These are phyloP conservation scores for Pseudonitzschia delicatissima DNA, from an alignment of 108 stramenopile genomes.

Conservation along the genomic window DNA sequence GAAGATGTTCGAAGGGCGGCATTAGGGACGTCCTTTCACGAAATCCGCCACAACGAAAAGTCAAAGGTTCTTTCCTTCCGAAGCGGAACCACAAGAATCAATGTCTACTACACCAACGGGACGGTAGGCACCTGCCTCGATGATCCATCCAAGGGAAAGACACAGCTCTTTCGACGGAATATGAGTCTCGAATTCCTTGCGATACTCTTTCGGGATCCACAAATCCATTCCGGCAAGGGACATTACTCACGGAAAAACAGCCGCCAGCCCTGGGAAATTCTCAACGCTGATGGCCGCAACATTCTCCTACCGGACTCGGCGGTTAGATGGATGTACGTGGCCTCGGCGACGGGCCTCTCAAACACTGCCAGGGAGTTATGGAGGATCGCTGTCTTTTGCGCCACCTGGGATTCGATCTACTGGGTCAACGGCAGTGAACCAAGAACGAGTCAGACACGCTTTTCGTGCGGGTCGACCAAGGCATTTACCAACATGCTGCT, in stretches of 20 bases:
- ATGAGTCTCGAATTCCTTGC: slow-evolving; percentile 9
- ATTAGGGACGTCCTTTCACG: no score
- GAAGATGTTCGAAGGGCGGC: no score
- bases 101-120: slow-evolving; percentile 47
- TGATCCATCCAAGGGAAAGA: slow-evolving; percentile 41
- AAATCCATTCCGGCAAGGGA: slow-evolving; percentile 15
- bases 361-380: neutral
- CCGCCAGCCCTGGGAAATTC: neutral
- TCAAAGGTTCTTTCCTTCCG: neutral
- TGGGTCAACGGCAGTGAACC: neutral
- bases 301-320: neutral
- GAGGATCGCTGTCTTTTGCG: neutral
- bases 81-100: neutral
- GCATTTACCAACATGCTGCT: neutral
- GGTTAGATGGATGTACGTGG: neutral
- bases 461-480: neutral
- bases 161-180: slow-evolving; percentile 34
- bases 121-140: slow-evolving; percentile 40
- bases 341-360: neutral
- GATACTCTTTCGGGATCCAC: slow-evolving; percentile 24
- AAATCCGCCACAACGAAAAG: neutral
- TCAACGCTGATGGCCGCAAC: neutral
- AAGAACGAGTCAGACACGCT: neutral
- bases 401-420: neutral
- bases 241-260: neutral